Evolutionary conservation across 2,329 filamentous ascomycete species (phyloP).

Genomic region (Emericellopsis cladophorae): DNA sequence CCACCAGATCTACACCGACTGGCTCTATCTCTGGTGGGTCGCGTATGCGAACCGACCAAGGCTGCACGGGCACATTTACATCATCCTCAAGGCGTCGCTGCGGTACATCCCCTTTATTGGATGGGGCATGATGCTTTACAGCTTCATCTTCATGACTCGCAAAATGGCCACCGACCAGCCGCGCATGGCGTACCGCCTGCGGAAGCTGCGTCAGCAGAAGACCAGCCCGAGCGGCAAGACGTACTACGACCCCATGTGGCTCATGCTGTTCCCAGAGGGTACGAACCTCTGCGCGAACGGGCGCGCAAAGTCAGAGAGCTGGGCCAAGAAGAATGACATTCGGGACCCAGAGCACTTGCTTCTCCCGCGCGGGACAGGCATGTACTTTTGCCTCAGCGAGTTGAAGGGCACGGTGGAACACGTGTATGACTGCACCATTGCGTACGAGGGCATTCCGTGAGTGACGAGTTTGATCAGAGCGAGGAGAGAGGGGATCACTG

Average conservation of each 20-base stretch:
- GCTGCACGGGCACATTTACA: constrained; percentile 80
- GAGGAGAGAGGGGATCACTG: not conserved
- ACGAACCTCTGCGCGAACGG: constrained; percentile 68
- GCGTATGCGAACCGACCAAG: constrained; percentile 65
- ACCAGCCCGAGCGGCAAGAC: constrained; percentile 37
- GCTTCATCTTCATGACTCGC: constrained; percentile 85
- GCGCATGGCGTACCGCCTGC: constrained; percentile 60
- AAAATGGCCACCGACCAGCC: constrained; percentile 74
- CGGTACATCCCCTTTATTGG: constrained; percentile 72
- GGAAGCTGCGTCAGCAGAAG: constrained; percentile 50
- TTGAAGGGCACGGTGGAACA: constrained; percentile 65
- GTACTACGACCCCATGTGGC: constrained; percentile 73
- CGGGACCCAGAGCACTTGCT: constrained; percentile 63
- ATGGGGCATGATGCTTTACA: constrained; percentile 71
- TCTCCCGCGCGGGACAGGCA: constrained; percentile 68
- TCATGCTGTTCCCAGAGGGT: constrained; percentile 77
- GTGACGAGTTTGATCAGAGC: constrained; percentile 21
- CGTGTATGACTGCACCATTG: constrained; percentile 87
- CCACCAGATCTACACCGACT: constrained; percentile 79
- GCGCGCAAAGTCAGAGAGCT: constrained; percentile 55
- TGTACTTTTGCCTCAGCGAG: constrained; percentile 68
- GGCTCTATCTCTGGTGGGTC: constrained; percentile 89
- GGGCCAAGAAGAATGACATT: constrained; percentile 65
- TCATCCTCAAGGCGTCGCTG: constrained; percentile 79
- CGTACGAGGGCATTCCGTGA: constrained; percentile 87